Percentiles rank a stretch among this genome's conserved stretches.
These are phyloP conservation scores for Pyrenochaeta sp. DNA, from an alignment of 2,329 filamentous ascomycete species.

Conservation along the genomic window DNA sequence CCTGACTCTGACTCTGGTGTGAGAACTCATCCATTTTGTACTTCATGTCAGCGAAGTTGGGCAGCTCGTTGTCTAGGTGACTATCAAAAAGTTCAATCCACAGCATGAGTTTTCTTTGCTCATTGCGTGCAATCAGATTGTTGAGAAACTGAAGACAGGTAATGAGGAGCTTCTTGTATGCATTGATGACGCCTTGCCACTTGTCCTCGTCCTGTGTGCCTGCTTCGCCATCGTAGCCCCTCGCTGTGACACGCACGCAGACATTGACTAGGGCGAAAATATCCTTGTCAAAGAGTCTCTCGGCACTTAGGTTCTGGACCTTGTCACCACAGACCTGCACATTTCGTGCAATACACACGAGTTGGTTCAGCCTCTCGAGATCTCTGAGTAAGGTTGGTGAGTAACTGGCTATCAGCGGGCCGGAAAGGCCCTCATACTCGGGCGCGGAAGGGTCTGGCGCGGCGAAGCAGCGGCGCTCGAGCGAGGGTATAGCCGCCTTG, in stretches of 20 bases:
- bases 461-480: conserved; percentile 69
- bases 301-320: conserved; percentile 70
- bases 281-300: conserved; percentile 67
- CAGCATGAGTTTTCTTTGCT: conserved; percentile 70
- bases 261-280: conserved; percentile 69
- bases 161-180: conserved; percentile 71
- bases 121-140: conserved; percentile 72
- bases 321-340: conserved; percentile 67
- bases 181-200: conserved; percentile 71
- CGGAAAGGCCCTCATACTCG: conserved; percentile 66
- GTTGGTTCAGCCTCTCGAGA: conserved; percentile 68
- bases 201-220: conserved; percentile 69
- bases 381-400: conserved; percentile 68
- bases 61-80: conserved; percentile 52
- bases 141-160: conserved; percentile 73
- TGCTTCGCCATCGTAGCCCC: conserved; percentile 71
- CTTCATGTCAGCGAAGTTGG: conserved; percentile 49
- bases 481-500: conserved; percentile 66
- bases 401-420: conserved; percentile 68
- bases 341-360: conserved; percentile 70
- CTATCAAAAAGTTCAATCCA: conserved; percentile 73
- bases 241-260: conserved; percentile 69
- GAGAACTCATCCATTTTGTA: conserved; percentile 45
- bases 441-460: conserved; percentile 65
- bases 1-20: conserved; percentile 26